A percentile compares a stretch with the other conserved stretches of the same genome.
Evolutionary conservation across 176 grass and related monocot genomes (phyloP).

Genomic region (Metroxylon sagu): DNA sequence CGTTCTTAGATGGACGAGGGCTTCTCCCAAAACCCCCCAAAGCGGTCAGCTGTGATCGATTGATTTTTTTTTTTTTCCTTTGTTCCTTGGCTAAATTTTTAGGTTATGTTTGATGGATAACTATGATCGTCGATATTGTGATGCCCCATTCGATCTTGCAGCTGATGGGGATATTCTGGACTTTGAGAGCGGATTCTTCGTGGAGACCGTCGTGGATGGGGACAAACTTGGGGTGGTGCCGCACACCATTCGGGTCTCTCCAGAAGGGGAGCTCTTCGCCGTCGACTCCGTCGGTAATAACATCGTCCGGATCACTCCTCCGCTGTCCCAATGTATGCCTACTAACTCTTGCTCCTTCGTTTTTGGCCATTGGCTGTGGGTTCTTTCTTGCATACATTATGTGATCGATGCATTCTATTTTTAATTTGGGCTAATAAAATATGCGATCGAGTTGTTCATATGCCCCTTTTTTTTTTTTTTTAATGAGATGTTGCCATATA

Average conservation of each 20-base stretch:
- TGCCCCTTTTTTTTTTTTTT: too few species aligned
- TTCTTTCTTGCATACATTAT: not conserved
- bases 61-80: too few species aligned
- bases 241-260: conserved; percentile 85
- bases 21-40: conserved; percentile 26
- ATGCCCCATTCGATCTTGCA: not conserved
- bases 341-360: not conserved
- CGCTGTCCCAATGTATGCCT: conserved; percentile 78
- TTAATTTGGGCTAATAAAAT: too few species aligned
- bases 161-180: conserved; percentile 67
- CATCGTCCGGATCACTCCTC: conserved; percentile 88
- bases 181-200: conserved; percentile 86
- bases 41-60: conserved; percentile 27
- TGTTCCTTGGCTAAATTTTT: not conserved
- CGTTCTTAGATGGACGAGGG: conserved; percentile 72
- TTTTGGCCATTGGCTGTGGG: not conserved
- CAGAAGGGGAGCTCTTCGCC: conserved; percentile 75
- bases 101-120: conserved; percentile 10
- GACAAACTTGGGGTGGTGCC: conserved; percentile 83
- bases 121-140: not conserved
- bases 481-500: too few species aligned
- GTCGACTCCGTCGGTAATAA: conserved; percentile 80
- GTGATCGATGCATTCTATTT: too few species aligned
- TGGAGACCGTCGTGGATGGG: conserved; percentile 91
- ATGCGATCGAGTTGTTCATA: too few species aligned